Evolutionary conservation across 805 yeast genomes (phyloP).

Genomic region (Candida arabinofermentans): DNA sequence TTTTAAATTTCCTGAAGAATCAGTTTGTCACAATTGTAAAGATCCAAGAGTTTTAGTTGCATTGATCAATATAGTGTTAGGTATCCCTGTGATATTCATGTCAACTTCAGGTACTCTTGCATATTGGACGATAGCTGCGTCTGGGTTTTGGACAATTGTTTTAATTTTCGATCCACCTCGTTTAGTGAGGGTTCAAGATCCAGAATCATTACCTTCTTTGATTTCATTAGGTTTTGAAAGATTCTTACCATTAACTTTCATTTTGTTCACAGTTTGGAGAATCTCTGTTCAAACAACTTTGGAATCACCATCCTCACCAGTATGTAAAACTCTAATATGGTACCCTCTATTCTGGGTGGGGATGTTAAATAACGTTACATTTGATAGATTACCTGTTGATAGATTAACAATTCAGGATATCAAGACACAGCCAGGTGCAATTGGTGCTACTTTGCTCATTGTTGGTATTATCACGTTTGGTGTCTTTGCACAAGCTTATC

Average conservation of each 20-base stretch:
- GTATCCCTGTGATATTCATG: conserved; percentile 57
- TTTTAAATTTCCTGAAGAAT: conserved; percentile 31
- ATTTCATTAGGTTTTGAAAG: conserved; percentile 71
- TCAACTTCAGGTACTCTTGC: conserved; percentile 39
- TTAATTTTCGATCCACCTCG: conserved; percentile 79
- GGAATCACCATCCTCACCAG: conserved; percentile 32
- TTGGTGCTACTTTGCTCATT: conserved; percentile 56
- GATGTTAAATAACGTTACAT: conserved; percentile 77
- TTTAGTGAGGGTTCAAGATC: conserved; percentile 47
- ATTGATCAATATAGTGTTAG: conserved; percentile 54
- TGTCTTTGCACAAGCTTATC: conserved; percentile 68
- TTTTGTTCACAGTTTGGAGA: conserved; percentile 67
- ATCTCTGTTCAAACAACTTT: conserved; percentile 50
- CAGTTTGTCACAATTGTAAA: conserved; percentile 61
- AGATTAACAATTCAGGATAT: conserved; percentile 71
- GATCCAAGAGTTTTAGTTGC: conserved; percentile 66
- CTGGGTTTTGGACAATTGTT: conserved; percentile 82
- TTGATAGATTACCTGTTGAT: conserved; percentile 86
- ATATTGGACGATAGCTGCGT: conserved; percentile 57
- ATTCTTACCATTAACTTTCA: conserved; percentile 69
- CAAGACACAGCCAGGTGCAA: conserved; percentile 71
- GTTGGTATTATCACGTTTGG: conserved; percentile 45
- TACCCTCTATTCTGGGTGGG: conserved; percentile 84
- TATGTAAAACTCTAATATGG: conserved; percentile 56
- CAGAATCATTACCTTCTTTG: conserved; percentile 53